Evolutionary conservation across 2,329 filamentous ascomycete species (phyloP), one percentile per base, ranked within the genome.

Genomic region (Elsinoe batatas): DNA sequence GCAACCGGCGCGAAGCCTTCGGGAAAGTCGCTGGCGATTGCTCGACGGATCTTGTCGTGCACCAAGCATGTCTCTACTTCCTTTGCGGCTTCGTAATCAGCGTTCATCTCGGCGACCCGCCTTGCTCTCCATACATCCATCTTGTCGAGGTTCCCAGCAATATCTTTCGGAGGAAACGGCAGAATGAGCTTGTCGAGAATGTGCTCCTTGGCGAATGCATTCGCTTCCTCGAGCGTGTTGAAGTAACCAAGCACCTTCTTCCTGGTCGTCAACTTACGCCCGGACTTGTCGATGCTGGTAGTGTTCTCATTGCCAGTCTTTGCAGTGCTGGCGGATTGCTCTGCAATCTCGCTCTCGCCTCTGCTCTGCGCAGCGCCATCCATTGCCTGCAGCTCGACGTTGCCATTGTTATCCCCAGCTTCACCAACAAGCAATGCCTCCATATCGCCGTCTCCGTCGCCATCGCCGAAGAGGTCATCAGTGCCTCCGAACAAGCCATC

Each of bases 171-270:
- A 5, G 22, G n/a, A 11, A 15, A 44, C 12, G 40, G 30, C 11
- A 32, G 17, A 8, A 54, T 10, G 22, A 54, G 30, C 22, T 44
- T 35, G 5, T 42, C 20, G 33, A 55, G 30, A 11, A 55, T 30
- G 3, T 47, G n/a, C 30, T 22, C 26, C 40, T 26, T 36, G 15
- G 53, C 53, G 22, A 46, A 30, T 11, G 13, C 12, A 17, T 55
- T 55, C 6, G 53, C 53, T 36, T 55, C 37, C 20, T 55, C 38
- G 10, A 55, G 37, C 12, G 40, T 20, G 30, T 33, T 22, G 40
- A 37, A 51, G 10, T 11, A 20, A 2, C 32, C 32, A 33, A 44
- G 20, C 18, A 20, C 10, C 17, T 49, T 35, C 44, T 49, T 49
- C 8, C 26, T 33, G 18, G 11, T 11, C 5, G 10, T 22, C 18